Percentiles rank a stretch among this genome's conserved stretches.
Conservation (phyloP, 345 rosid genomes). For the Dovyalis caffra region DNA sequence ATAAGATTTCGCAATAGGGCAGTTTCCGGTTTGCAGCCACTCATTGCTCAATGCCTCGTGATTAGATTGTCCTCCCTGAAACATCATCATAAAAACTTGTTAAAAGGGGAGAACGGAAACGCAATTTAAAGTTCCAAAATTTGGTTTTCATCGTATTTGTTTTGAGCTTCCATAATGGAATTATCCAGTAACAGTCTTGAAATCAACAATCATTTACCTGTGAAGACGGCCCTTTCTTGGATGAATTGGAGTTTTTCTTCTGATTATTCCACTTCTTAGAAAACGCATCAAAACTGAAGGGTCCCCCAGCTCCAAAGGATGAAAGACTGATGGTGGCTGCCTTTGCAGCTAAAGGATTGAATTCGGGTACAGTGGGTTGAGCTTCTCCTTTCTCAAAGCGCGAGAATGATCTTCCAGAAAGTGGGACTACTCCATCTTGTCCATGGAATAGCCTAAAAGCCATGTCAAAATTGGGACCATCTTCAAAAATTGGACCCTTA, state of each 20-base stretch:
- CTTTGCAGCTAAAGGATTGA: constrained; percentile 92
- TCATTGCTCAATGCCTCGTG: constrained; percentile 80
- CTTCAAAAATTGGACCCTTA: constrained; percentile 95
- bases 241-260: constrained; percentile 53
- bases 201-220: constrained; percentile 42
- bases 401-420: constrained; percentile 49
- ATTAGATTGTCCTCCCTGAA: constrained; percentile 56
- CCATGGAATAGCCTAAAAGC: constrained; percentile 96
- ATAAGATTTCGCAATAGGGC: constrained; percentile 92
- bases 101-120: not conserved
- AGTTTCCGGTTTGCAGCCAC: constrained; percentile 84
- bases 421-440: constrained; percentile 89
- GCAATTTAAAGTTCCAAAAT: not conserved
- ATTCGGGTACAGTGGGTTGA: constrained; percentile 40
- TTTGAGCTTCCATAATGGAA: not conserved
- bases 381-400: constrained; percentile 36
- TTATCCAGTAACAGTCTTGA: too few relatives aligned
- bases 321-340: constrained; percentile 96
- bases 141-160: not conserved
- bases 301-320: constrained; percentile 82
- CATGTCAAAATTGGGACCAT: constrained; percentile 92
- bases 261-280: constrained; percentile 59
- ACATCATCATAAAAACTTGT: constrained; percentile 24
- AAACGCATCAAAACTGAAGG: constrained; percentile 81
- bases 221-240: constrained; percentile 65